phyloP scores from a whole-genome alignment of 805 yeast genomes.

The Yamadazyma paraphyllophila region DNA sequence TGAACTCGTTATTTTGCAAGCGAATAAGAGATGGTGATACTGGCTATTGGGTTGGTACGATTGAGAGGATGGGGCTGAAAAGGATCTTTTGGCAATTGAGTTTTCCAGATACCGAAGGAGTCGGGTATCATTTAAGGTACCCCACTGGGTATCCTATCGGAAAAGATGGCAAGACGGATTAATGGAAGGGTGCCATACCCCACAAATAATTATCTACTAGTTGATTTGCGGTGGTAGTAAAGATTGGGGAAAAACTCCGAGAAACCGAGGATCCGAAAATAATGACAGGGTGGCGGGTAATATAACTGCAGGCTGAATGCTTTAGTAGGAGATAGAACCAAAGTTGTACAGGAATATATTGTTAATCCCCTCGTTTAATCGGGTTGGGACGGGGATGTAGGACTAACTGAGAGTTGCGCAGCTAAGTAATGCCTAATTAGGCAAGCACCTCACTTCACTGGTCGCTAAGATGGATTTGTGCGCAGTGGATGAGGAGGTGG shows the following conservation, averaged over 20 bases:
- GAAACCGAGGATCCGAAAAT: constrained; percentile 4
- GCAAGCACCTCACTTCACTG: neutral
- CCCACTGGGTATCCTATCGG: no score
- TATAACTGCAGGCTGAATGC: neutral
- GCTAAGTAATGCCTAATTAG: constrained; percentile 1
- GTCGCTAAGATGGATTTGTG: neutral
- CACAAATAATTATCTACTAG: neutral
- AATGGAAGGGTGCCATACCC: neutral
- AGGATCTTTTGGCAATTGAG: no score
- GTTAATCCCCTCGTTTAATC: constrained; percentile 3
- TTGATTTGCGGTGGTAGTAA: neutral
- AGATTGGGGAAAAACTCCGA: neutral
- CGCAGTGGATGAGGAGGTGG: neutral
- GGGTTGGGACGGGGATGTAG: neutral
- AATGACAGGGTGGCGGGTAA: neutral
- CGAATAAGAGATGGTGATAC: no score
- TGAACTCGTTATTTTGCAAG: no score
- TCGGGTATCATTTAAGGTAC: no score
- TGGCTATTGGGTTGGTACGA: no score
- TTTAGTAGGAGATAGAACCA: constrained; percentile 2
- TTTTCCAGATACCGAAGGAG: no score
- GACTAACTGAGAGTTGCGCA: neutral
- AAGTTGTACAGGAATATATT: neutral
- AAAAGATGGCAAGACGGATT: neutral
- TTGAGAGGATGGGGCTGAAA: no score